Base-by-base conservation (phyloP, 2,329 filamentous ascomycete genomes). In the Penicillium sp. region DNA sequence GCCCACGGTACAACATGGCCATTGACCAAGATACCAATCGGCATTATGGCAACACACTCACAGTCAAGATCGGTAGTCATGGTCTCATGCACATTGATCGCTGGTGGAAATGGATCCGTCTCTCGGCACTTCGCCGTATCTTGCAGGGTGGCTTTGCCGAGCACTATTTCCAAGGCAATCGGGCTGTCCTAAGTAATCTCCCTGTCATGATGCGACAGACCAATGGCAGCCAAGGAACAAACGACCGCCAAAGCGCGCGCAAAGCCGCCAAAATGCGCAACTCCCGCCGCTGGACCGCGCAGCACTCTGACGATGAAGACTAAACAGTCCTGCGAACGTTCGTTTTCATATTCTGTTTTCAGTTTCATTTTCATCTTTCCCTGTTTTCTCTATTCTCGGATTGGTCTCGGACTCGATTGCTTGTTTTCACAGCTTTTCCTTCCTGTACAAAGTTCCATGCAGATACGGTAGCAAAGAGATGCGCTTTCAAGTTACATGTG, bases 61-160 rank as follows among this genome's bases (percentile, higher is more conserved):
- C 67, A 8, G 69, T 85, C 26, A 73, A 74, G 39, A 75, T 85
- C 38, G 60, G 61, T 18, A 69, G 70, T 14, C 73, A 71, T 31
- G 75, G 77, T 2, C 71, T 74, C 36, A 75, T 85, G 68, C 72
- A 68, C 34, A 77, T 85, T 34, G 80, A 85, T 59, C 74, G 75
- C 47, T 86, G 82, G 82, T 85, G 82, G 82, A 85, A 85, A 61
- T 66, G 84, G 51, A 70, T 78, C 49, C 70, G 80, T 18, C 61
- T 84, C 34, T 76, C 79, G 43, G 73, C 74, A 2, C 61, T 85
- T 36, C 73, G 77, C 53, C 64, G 80, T 26, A 65, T 80, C 18
- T 63, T 85, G 27, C 75, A 77, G 41, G 73, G 75, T 10, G 79
- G 79, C 0, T 80, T 83, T 48, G 60, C 78, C 30, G 70, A 71